Evolutionary conservation across 805 yeast genomes (phyloP), one percentile per base, ranked within the genome.

Genomic region (Allodekkera sacchari): DNA sequence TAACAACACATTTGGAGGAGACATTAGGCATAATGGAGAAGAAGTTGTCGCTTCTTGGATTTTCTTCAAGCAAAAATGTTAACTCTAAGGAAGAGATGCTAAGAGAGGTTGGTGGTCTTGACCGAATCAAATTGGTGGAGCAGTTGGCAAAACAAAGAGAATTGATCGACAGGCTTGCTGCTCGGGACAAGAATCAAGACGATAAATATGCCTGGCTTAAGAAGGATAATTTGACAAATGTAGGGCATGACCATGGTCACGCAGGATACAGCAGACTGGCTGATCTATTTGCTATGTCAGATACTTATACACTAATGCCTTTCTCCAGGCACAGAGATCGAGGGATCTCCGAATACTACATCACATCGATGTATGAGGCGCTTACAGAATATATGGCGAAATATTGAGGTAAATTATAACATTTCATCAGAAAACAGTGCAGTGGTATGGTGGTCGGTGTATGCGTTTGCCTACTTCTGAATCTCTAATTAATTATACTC

Each of bases 1-100:
- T 5, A 19, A 30, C 17, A 24, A 4, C 45, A 46, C 16, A 55
- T 60, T 32, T 57, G 11, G 45, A 44, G 22, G 27, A 27, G 3
- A 54, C 59, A 27, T 41, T 59, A 11, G 52, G 53, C 17, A 44
- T 48, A 4, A 35, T 61, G 2, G 47, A 50, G 21, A 45, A 43
- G 21, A 39, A 22, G 41, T 43, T 16, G 46, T 48, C 20, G 52
- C 55, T 3, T 7, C 23, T 30, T 16, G 33, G 33, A 16, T 23
- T 30, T 11, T 23, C 24, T 24, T 14, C 8, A 10, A 6, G 8
- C 10, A 17, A 24, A 6, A 22, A 17, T 8, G 8, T 7, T 17
- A 18, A 15, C n/a, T 11, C 17, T 7, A 22, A 18, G 13, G 16
- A 8, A 17, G 23, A 22, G 15, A n/a, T 37, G 21, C 18, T 19